These are phyloP conservation scores for Solanum commersonii DNA, from an alignment of 257 asterid genomes.

Conservation along the genomic window DNA sequence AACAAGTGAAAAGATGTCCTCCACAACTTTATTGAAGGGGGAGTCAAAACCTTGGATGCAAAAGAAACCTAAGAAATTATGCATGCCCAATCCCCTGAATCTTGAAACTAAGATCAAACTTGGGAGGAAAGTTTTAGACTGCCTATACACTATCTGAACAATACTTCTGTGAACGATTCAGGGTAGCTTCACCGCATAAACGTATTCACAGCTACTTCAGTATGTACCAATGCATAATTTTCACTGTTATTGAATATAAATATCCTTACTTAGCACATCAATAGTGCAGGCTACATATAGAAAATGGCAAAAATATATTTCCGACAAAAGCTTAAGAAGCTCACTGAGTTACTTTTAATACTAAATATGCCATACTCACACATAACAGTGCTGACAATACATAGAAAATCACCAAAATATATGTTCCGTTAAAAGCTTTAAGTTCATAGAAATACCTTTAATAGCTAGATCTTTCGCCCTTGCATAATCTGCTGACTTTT, in stretches of 20 bases:
- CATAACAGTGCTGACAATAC: background rate
- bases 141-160: background rate
- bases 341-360: background rate
- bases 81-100: background rate
- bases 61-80: background rate
- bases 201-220: background rate
- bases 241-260: background rate
- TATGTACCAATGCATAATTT: background rate
- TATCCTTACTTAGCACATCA: background rate
- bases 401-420: background rate
- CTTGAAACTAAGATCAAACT: background rate
- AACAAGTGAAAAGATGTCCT: background rate
- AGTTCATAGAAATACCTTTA: conserved; percentile 34
- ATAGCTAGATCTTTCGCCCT: conserved; percentile 68
- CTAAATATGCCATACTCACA: background rate
- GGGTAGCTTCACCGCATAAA: background rate
- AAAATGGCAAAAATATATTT: background rate
- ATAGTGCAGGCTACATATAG: background rate
- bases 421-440: background rate
- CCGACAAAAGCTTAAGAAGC: background rate
- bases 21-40: background rate
- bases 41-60: background rate
- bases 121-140: background rate
- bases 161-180: background rate
- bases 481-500: conserved; percentile 64